Base-by-base conservation (phyloP, 176 grass and related monocot species). In the Themeda triandra region DNA sequence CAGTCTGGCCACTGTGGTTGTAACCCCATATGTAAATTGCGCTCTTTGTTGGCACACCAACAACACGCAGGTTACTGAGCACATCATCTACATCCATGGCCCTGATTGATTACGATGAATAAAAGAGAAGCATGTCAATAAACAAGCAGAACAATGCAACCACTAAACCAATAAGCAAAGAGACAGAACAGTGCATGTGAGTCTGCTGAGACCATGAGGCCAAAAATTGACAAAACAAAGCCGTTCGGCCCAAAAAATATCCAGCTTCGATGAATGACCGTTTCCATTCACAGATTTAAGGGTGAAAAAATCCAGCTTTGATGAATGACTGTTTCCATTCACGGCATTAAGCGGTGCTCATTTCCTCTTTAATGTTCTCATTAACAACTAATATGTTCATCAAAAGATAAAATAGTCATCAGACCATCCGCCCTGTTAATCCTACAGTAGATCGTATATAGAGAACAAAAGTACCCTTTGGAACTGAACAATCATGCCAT, bases 11-110 rank as follows among this genome's bases (percentile, higher is more conserved):
- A 33, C 89, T 95, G 11, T 98, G 85, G 54, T 98, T 98, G 73
- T 98, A 98, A 23, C 96, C 96, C 96, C 96, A 95, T 58, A 92
- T 62, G 83, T 98, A 98, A 85, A 98, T 98, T 36, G 91, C 92
- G 13, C 91, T 98, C 70, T 95, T 95, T 5, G 91, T 68, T 8
- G 91, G 96, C 21, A 76, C 29, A 18, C 87, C 91, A 40, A 74
- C 66, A 70, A 70, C 78, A 36, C 69, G 80, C 15, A 90, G 54
- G 36, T 87, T 80, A 80, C 68, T 87, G 13, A 95, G 49, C 63
- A 92, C 80, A 59, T 93, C 89, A 82, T 92, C 85, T 54, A 90
- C 69, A 72, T 90, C 89, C 96, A 93, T 95, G 75, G 54, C 84
- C 66, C 82, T 89, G 78, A 40, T 88, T 75, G 19, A 63, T 77